Evolutionary conservation across 1,139 yeast species (phyloP).

Genomic region (Torulaspora pretoriensis): DNA sequence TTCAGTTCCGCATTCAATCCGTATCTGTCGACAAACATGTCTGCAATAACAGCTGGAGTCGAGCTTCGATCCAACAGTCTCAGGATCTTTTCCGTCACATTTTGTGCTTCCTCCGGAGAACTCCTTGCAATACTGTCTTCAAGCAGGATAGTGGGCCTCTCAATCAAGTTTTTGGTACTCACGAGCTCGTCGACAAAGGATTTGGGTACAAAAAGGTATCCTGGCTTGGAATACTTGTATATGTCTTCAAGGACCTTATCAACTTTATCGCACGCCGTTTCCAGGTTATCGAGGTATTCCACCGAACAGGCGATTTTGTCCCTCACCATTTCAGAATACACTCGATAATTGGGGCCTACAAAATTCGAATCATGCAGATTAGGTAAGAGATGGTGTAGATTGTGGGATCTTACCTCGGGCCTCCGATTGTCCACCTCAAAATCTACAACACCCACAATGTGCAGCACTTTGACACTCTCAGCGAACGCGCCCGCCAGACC

Average conservation of each 20-base stretch:
- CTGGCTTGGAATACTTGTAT: constrained; percentile 62
- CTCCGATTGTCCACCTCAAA: constrained; percentile 39
- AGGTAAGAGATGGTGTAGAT: constrained; percentile 73
- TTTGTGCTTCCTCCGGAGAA: constrained; percentile 38
- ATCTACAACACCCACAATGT: constrained; percentile 59
- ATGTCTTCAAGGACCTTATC: constrained; percentile 62
- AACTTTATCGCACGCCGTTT: constrained; percentile 49
- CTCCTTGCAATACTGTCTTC: constrained; percentile 26
- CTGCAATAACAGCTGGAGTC: constrained; percentile 63
- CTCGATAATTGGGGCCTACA: constrained; percentile 52
- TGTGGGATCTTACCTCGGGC: constrained; percentile 33
- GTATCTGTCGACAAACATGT: constrained; percentile 55
- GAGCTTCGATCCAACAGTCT: constrained; percentile 47
- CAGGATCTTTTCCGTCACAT: constrained; percentile 47
- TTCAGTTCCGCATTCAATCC: constrained; percentile 43
- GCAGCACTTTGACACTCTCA: constrained; percentile 59
- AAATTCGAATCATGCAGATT: constrained; percentile 47
- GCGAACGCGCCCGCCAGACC: constrained; percentile 67
- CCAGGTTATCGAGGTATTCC: constrained; percentile 51
- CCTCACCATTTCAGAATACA: constrained; percentile 58
- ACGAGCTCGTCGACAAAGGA: constrained; percentile 57
- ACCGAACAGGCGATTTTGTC: constrained; percentile 55
- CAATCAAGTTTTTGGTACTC: constrained; percentile 34
- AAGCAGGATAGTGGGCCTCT: constrained; percentile 33
- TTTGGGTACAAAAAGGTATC: constrained; percentile 70